phyloP scores from a whole-genome alignment of 73 alveolate species.

The Paramecium pentaurelia region DNA sequence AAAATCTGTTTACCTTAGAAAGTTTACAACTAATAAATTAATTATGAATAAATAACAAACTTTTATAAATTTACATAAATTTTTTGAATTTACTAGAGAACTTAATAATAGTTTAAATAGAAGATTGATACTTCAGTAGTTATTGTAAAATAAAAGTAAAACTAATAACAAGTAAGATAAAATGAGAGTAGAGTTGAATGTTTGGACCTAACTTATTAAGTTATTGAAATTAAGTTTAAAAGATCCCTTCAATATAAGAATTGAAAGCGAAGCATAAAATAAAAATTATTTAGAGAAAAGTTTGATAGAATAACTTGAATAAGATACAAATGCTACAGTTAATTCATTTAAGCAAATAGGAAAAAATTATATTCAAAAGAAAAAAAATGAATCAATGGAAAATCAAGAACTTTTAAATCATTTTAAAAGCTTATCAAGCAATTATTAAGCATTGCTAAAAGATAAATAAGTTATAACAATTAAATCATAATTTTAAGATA shows the following conservation, averaged over 20 bases:
- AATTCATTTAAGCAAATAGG: neutral
- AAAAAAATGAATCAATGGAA: slow-evolving; percentile 24
- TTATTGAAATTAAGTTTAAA: neutral
- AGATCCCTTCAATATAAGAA: neutral
- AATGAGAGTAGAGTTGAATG: neutral
- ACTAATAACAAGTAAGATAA: neutral
- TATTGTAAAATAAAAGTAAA: neutral
- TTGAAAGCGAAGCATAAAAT: slow-evolving; percentile 35
- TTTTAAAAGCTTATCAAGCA: neutral
- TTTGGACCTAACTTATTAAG: neutral
- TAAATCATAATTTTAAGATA: neutral
- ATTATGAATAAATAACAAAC: neutral
- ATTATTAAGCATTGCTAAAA: neutral
- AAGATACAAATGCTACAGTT: slow-evolving; percentile 20
- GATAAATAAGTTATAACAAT: neutral
- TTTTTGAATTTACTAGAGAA: slow-evolving; percentile 38
- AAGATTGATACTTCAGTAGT: neutral
- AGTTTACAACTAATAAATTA: neutral
- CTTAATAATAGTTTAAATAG: neutral
- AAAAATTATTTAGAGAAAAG: neutral
- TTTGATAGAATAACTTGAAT: slow-evolving; percentile 10
- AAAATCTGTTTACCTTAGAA: neutral
- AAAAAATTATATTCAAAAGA: neutral
- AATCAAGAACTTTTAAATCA: neutral
- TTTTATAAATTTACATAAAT: neutral